These are phyloP conservation scores for Ustilago lituana DNA, from an alignment of 1,284 basidiomycete genomes.

Conservation along the genomic window DNA sequence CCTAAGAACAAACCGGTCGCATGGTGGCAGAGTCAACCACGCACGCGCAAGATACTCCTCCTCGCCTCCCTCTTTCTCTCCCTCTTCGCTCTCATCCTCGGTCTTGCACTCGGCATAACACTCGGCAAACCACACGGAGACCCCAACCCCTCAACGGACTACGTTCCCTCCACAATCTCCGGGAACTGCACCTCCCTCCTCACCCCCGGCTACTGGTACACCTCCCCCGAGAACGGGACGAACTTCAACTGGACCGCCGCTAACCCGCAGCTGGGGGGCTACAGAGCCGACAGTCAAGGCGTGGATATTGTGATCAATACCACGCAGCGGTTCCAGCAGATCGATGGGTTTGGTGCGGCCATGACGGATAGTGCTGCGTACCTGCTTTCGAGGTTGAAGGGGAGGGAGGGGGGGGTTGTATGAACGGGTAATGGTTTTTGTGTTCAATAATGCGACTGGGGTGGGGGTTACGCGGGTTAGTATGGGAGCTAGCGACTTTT, in stretches of 20 bases:
- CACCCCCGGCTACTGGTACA: constrained; percentile 27
- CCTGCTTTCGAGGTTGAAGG: constrained; percentile 40
- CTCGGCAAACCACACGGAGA: constrained; percentile 20
- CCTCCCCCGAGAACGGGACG: constrained; percentile 23
- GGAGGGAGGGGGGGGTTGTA: constrained; percentile 29
- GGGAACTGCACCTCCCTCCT: constrained; percentile 30
- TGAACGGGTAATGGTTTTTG: constrained; percentile 39
- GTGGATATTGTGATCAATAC: constrained; percentile 52
- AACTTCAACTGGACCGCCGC: constrained; percentile 45
- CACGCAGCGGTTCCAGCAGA: constrained; percentile 21
- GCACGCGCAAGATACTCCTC: constrained; percentile 16
- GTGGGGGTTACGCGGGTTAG: constrained; percentile 35
- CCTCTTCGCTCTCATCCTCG: constrained; percentile 26
- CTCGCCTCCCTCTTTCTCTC: background rate
- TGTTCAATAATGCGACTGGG: constrained; percentile 55
- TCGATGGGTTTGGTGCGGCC: constrained; percentile 53
- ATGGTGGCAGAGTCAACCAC: constrained; percentile 17
- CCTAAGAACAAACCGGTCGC: constrained; percentile 1
- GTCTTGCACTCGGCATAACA: constrained; percentile 35
- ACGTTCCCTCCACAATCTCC: constrained; percentile 24
- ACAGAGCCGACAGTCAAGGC: constrained; percentile 27
- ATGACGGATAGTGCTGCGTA: constrained; percentile 52
- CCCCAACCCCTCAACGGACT: constrained; percentile 15
- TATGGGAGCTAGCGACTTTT: constrained; percentile 54
- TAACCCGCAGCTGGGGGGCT: constrained; percentile 19